phyloP scores from a whole-genome alignment of 768 basidiomycete species.

The Sistotremastrum suecicum region DNA sequence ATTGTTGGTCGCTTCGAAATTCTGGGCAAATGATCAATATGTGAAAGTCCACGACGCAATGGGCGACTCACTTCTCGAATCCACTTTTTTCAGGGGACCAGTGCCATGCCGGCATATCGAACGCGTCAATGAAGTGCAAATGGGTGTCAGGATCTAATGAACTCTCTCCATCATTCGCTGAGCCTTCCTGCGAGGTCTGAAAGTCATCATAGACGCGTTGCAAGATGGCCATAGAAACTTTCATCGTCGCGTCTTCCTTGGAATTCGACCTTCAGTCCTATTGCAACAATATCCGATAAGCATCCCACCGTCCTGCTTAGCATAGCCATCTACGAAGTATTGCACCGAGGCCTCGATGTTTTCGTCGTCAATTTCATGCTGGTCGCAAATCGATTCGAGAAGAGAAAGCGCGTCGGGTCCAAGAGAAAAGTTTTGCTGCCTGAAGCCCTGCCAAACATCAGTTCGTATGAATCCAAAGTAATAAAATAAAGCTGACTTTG shows the following conservation, averaged over 20 bases:
- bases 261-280: not conserved
- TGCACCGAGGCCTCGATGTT: conserved; percentile 67
- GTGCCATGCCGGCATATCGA: conserved; percentile 91
- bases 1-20: conserved; percentile 41
- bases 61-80: conserved; percentile 61
- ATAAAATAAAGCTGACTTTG: conserved; percentile 19
- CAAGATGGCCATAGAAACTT: conserved; percentile 55
- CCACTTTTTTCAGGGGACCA: conserved; percentile 79
- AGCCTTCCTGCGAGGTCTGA: conserved; percentile 46
- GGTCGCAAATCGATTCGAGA: conserved; percentile 54
- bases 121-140: conserved; percentile 74
- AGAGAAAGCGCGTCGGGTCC: conserved; percentile 65
- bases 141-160: conserved; percentile 69
- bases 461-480: not conserved
- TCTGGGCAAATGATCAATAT: conserved; percentile 21
- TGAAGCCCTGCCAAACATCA: conserved; percentile 44
- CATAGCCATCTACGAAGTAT: conserved; percentile 73
- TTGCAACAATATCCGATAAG: not conserved
- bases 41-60: not conserved
- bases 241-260: conserved; percentile 60
- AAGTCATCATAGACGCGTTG: conserved; percentile 61
- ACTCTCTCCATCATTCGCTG: conserved; percentile 36
- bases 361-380: conserved; percentile 55
- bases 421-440: conserved; percentile 79
- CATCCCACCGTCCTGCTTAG: conserved; percentile 67